Percentiles rank a stretch among this genome's conserved stretches.
These are phyloP conservation scores for Eucalyptus fibrosa DNA, from an alignment of 345 rosid species.

Conservation along the genomic window DNA sequence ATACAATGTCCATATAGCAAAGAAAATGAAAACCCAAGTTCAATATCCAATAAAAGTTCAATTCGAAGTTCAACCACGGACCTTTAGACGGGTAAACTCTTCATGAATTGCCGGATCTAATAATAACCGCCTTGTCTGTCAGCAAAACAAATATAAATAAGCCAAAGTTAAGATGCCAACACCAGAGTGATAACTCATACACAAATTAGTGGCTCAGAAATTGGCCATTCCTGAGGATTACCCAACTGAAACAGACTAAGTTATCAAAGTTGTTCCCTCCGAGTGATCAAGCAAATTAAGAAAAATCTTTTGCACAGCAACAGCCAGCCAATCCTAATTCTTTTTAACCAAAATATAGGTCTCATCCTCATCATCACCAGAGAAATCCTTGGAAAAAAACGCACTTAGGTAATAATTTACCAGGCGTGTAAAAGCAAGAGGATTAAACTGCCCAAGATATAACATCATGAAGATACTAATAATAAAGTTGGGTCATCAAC, in stretches of 20 bases:
- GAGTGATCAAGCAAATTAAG: not conserved
- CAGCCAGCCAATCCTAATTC: not conserved
- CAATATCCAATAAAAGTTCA: not conserved
- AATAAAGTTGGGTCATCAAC: not conserved
- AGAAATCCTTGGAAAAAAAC: not conserved
- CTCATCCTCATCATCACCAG: not conserved
- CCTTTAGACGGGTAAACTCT: conserved; percentile 91
- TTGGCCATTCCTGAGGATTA: not conserved
- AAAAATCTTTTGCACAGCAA: not conserved
- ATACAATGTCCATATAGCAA: not conserved
- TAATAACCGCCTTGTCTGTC: conserved; percentile 82
- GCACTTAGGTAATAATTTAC: not conserved
- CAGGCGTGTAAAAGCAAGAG: not conserved
- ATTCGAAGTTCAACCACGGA: conserved; percentile 7
- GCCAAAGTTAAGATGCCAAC: not conserved
- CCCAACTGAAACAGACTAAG: not conserved
- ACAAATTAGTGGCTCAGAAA: not conserved
- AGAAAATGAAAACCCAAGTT: not conserved
- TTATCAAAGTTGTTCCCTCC: not conserved
- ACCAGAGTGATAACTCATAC: not conserved
- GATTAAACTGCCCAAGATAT: not conserved
- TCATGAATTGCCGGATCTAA: conserved; percentile 97
- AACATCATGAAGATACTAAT: not conserved
- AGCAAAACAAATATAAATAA: not conserved
- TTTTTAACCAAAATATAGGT: not conserved